A percentile compares a stretch with the other conserved stretches of the same genome.
Evolutionary conservation across 176 grass and related monocot species (phyloP).

Genomic region (Poa pratensis): DNA sequence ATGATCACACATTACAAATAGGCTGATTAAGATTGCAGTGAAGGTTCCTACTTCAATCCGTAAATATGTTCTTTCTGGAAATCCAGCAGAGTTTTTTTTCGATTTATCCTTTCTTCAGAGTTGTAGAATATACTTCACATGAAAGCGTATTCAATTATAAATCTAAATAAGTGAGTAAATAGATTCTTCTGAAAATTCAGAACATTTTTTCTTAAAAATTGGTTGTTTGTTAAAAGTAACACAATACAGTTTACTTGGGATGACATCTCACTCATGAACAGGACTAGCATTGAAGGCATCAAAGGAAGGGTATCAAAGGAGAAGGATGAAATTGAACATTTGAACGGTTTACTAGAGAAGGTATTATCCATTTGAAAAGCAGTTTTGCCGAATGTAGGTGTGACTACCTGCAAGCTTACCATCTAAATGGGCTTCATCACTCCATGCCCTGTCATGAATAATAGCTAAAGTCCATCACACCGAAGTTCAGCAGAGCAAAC

Average conservation of each 20-base stretch:
- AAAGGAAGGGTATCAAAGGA: slow-evolving; percentile 47
- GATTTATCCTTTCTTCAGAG: slow-evolving; percentile 7
- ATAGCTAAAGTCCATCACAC: no score
- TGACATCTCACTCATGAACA: slow-evolving; percentile 30
- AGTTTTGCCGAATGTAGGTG: no score
- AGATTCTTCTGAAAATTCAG: slow-evolving; percentile 17
- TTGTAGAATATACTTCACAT: slow-evolving; percentile 9
- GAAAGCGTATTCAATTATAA: slow-evolving; percentile 29
- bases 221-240: slow-evolving; percentile 22
- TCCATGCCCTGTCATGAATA: no score
- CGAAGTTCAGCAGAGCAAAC: no score
- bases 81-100: background rate
- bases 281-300: slow-evolving; percentile 47
- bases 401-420: no score
- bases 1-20: background rate
- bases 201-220: background rate
- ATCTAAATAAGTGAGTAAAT: background rate
- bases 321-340: slow-evolving; percentile 57
- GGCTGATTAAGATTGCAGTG: background rate
- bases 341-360: slow-evolving; percentile 48
- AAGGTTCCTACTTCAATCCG: slow-evolving; percentile 8
- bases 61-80: slow-evolving; percentile 24
- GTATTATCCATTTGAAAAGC: slow-evolving; percentile 33
- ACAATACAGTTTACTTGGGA: slow-evolving; percentile 23
- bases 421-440: no score